Evolutionary conservation across 495 filamentous ascomycete genomes (phyloP), one percentile per base, ranked within the genome.

Genomic region (Hypoxylon lenormandii): DNA sequence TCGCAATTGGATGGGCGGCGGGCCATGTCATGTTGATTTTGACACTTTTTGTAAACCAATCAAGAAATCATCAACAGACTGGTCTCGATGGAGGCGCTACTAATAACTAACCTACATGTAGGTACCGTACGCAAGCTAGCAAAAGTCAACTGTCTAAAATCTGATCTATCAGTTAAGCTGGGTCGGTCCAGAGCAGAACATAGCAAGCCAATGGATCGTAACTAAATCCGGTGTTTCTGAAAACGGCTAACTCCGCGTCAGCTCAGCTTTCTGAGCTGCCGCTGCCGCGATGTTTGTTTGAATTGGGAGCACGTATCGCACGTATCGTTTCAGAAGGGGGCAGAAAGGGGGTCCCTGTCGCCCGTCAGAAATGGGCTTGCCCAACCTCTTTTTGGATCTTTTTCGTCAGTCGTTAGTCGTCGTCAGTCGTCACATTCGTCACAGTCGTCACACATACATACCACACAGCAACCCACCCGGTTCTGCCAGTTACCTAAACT

Each of bases 231-330:
- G 43, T 55, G 54, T 64, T 60, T 58, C 65, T 56, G 60, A 59
- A 69, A 69, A 55, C 66, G 60, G 66, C n/a, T 55, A 30, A 47
- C 59, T 53, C 59, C 66, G 52, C 26, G 5, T 22, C 3, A 6
- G 7, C 16, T 18, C 16, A 8, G 42, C 42, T 45, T 18, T 11
- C 21, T 6, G 43, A 28, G 26, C 18, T 46, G 16, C 30, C 18
- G 42, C 56, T 59, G 54, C 26, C 21, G 63, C 57, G 23, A 59
- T 66, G 38, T 59, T 59, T 63, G 59, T 70, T 65, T 70, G 60
- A 60, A 60, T 46, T 50, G 50, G 56, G 64, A 45, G 43, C 43
- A 50, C 33, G 42, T 47, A 47, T 26, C 54, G 43, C 43, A 50
- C 33, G 42, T 47, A 47, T 26, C 54, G 62, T 66, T 66, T 66